phyloP scores from a whole-genome alignment of 75 land plant genomes.

The Isoetes taiwanensis region DNA sequence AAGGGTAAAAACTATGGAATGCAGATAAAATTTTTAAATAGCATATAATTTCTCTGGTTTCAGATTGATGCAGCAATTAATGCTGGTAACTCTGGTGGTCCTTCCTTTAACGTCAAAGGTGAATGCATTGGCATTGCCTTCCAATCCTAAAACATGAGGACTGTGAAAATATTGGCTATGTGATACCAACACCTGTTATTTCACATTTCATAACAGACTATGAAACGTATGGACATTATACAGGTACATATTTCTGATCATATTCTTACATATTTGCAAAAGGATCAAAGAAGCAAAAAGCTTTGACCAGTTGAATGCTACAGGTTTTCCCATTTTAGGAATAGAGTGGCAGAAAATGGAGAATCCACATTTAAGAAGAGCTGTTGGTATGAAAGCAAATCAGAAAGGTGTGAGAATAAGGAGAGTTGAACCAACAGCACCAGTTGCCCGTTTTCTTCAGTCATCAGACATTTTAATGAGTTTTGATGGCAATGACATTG shows the following conservation, averaged over 20 bases:
- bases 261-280: too few species aligned
- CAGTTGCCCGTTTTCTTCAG: background rate
- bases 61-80: slow-evolving; percentile 4
- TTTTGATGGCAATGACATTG: slow-evolving; percentile 8
- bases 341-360: slow-evolving; percentile 7
- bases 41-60: too few species aligned
- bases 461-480: slow-evolving; percentile 1
- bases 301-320: too few species aligned
- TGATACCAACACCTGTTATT: slow-evolving; percentile 3
- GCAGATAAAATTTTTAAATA: too few species aligned
- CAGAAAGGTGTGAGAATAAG: slow-evolving; percentile 3
- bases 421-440: background rate
- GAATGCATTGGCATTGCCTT: slow-evolving; percentile 5
- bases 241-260: too few species aligned
- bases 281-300: too few species aligned
- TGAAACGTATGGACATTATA: background rate
- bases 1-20: too few species aligned
- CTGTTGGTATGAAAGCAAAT: slow-evolving; percentile 2
- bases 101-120: slow-evolving; percentile 1
- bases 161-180: slow-evolving; percentile 6
- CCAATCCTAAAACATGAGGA: slow-evolving; percentile 4
- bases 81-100: slow-evolving; percentile 1
- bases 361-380: background rate
- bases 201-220: background rate
- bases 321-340: slow-evolving; percentile 1